phyloP scores from a whole-genome alignment of 1,284 basidiomycete genomes.

The Neolentinus lepideus region DNA sequence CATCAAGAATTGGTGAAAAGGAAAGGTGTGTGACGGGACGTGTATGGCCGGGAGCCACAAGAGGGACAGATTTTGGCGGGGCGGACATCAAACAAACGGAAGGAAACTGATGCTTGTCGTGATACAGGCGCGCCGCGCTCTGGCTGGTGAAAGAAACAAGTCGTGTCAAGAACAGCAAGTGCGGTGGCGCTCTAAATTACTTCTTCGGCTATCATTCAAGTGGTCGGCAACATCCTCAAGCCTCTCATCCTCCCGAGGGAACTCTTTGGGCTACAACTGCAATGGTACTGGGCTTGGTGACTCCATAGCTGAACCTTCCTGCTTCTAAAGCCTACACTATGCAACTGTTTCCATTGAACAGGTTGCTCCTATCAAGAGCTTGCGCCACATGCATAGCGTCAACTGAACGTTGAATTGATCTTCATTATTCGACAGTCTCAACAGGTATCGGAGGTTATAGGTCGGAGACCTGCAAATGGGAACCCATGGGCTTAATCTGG shows the following conservation, averaged over 20 bases:
- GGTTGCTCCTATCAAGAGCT: too few relatives aligned
- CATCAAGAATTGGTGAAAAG: slow-evolving; percentile 80
- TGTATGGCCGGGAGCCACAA: slow-evolving; percentile 76
- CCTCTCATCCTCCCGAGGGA: not conserved
- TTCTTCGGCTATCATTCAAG: not conserved
- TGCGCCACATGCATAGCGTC: too few relatives aligned
- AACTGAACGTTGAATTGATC: too few relatives aligned
- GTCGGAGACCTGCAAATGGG: too few relatives aligned
- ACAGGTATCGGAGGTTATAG: too few relatives aligned
- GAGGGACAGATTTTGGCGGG: slow-evolving; percentile 60
- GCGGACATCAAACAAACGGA: slow-evolving; percentile 31
- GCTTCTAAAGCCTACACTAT: not conserved
- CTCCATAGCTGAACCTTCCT: not conserved
- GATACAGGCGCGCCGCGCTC: slow-evolving; percentile 3
- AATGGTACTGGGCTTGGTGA: not conserved
- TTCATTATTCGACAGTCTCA: too few relatives aligned
- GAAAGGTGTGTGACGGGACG: slow-evolving; percentile 92
- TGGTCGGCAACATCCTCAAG: not conserved
- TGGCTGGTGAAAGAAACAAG: not conserved
- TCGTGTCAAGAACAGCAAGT: not conserved
- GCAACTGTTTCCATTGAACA: too few relatives aligned
- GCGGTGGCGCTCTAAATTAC: not conserved
- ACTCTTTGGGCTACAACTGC: not conserved
- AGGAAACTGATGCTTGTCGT: not conserved
- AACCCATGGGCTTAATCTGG: too few relatives aligned